Conservation (phyloP, 495 filamentous ascomycete genomes). For the Neurospora sp. region DNA sequence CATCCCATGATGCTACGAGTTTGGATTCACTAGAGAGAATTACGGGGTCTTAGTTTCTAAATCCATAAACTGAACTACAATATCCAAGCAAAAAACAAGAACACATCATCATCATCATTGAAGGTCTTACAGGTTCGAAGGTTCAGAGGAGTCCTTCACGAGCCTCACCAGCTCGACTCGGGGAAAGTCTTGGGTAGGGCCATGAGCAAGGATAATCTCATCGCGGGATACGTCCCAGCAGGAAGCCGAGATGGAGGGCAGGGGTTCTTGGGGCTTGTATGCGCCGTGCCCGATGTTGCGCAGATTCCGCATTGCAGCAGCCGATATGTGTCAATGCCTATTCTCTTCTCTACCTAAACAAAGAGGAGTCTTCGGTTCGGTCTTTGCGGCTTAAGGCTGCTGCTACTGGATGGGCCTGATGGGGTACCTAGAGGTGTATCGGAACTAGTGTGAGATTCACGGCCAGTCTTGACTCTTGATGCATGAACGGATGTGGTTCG, state of each 20-base stretch:
- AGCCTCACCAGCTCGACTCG: constrained; percentile 58
- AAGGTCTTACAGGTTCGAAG: constrained; percentile 35
- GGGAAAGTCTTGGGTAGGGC: constrained; percentile 51
- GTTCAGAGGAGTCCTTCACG: constrained; percentile 25
- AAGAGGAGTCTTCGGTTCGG: background rate
- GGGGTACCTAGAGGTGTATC: background rate
- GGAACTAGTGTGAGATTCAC: background rate
- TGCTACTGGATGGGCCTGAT: background rate
- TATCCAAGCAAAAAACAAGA: too few species aligned
- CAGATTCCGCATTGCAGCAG: constrained; percentile 65
- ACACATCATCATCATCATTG: too few species aligned
- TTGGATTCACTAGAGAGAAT: constrained; percentile 18
- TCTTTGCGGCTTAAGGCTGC: background rate
- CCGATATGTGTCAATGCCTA: background rate
- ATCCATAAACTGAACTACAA: too few species aligned
- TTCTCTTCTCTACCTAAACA: background rate
- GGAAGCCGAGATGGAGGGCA: constrained; percentile 49
- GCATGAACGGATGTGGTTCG: background rate
- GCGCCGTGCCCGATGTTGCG: constrained; percentile 57
- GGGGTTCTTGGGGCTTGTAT: constrained; percentile 36
- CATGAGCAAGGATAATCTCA: constrained; percentile 63
- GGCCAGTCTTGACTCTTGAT: too few species aligned
- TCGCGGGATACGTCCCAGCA: constrained; percentile 70
- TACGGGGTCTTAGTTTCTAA: background rate
- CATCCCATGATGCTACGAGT: constrained; percentile 78